Evolutionary conservation across 495 filamentous ascomycete genomes (phyloP), one percentile per base, ranked within the genome.

Genomic region (Lophiotrema nucula): DNA sequence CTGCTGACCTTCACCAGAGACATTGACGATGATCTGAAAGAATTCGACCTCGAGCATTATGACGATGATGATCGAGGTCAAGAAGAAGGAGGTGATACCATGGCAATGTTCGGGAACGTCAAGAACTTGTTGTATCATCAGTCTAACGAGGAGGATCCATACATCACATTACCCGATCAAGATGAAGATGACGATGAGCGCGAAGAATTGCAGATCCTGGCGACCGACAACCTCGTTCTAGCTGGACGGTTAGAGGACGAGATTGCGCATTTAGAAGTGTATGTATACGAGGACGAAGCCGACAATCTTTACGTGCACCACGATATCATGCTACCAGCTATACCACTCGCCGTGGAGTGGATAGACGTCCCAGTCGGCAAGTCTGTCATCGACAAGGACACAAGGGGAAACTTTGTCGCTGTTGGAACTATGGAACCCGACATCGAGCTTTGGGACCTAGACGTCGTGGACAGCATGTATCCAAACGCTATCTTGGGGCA

Each of bases 301-400:
- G 93, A 95, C 68, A 97, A 99, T 72, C 84, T 99, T 33, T 99
- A 97, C 71, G 92, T 97, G 10, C 93, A 99, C 76, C 95, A 99
- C 77, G 93, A 99, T 68, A 95, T 99, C 65, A 97, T 99, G 93
- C 83, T 99, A 37, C 93, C 93, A 16, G 92, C 92, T 26, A 95
- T 97, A 72, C 93, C 93, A 1, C 82, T 99, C 13, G 92, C 89
- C 69, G 78, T 96, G 31, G 93, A 99, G 75, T 99, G 93, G 93
- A 74, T 99, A 18, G 87, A 96, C 70, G 74, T 95, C 27, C 85
- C 91, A 38, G 89, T 95, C 27, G 86, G 88, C 44, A 89, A 90
- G 79, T 81, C 49, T 1, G 60, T 56, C 35, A 31, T 41, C 4
- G 58, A 74, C 75, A 15, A 82, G 81, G 50, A 75, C 70, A 21